Conservation (phyloP, 1,284 basidiomycete species). For the Phellopilus nigrolimitatus region DNA sequence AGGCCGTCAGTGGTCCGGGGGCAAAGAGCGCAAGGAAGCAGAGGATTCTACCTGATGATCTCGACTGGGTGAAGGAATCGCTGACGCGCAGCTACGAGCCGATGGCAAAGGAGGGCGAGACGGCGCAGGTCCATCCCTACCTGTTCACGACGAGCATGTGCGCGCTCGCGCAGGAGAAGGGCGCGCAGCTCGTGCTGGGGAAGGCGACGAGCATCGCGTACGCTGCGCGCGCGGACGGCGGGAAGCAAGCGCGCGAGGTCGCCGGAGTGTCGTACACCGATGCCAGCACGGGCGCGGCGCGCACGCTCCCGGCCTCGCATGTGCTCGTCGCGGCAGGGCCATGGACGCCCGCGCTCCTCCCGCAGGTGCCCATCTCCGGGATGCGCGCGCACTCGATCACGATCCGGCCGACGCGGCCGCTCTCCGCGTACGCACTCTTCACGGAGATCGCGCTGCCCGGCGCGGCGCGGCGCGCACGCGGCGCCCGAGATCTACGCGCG, state of each 20-base stretch:
- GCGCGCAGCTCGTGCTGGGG: constrained; percentile 41
- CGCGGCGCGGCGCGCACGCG: constrained; percentile 44
- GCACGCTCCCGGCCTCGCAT: constrained; percentile 48
- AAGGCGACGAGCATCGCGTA: constrained; percentile 39
- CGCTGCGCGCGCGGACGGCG: neutral
- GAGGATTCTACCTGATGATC: constrained; percentile 47
- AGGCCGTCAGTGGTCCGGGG: constrained; percentile 36
- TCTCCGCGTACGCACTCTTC: constrained; percentile 27
- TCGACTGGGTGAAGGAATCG: constrained; percentile 57
- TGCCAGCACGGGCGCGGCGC: constrained; percentile 27
- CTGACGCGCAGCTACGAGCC: constrained; percentile 56
- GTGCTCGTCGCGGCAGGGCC: constrained; percentile 81
- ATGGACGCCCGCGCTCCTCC: constrained; percentile 68
- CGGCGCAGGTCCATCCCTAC: constrained; percentile 81
- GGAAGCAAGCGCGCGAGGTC: constrained; percentile 37
- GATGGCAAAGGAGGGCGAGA: constrained; percentile 56
- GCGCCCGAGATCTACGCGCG: constrained; percentile 70
- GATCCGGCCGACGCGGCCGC: constrained; percentile 38
- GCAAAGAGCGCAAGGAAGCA: constrained; percentile 22
- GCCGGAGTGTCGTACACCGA: constrained; percentile 49
- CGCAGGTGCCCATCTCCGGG: constrained; percentile 49
- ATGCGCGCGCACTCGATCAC: constrained; percentile 68
- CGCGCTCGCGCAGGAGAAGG: constrained; percentile 54
- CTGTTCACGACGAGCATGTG: constrained; percentile 78
- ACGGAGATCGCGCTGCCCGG: constrained; percentile 21